Evolutionary conservation across 345 rosid species (phyloP).

Genomic region (Psidium friedrichsthalianum): DNA sequence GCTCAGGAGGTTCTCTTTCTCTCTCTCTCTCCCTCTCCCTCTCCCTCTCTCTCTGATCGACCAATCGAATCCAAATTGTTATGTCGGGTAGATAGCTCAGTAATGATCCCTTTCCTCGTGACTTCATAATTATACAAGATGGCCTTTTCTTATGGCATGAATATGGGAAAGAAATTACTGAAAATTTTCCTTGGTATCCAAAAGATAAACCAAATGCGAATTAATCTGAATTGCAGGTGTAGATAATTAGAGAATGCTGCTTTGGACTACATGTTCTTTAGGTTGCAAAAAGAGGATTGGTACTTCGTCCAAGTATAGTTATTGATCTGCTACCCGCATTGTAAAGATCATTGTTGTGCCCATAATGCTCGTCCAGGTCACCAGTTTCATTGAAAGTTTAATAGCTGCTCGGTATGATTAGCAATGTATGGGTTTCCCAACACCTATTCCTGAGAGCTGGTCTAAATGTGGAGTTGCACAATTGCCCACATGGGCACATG

Average conservation of each 20-base stretch:
- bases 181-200: not conserved
- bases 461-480: not conserved
- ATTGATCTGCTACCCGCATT: not conserved
- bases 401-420: not conserved
- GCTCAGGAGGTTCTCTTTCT: slow-evolving; percentile 28
- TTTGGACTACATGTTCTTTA: not conserved
- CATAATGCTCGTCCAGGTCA: not conserved
- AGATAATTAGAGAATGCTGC: not conserved
- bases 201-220: not conserved
- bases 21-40: not conserved
- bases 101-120: not conserved
- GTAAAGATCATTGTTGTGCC: not conserved
- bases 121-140: not conserved
- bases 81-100: not conserved
- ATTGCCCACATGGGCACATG: not conserved
- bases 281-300: not conserved
- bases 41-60: not conserved
- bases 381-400: not conserved
- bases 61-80: not conserved
- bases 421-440: not conserved
- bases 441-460: not conserved
- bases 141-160: not conserved
- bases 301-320: not conserved
- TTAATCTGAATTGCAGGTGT: not conserved
- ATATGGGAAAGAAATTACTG: not conserved